A percentile compares a stretch with the other conserved stretches of the same genome.
These are phyloP conservation scores for Cadophora malorum DNA, from an alignment of 2,329 filamentous ascomycete genomes.

Conservation along the genomic window DNA sequence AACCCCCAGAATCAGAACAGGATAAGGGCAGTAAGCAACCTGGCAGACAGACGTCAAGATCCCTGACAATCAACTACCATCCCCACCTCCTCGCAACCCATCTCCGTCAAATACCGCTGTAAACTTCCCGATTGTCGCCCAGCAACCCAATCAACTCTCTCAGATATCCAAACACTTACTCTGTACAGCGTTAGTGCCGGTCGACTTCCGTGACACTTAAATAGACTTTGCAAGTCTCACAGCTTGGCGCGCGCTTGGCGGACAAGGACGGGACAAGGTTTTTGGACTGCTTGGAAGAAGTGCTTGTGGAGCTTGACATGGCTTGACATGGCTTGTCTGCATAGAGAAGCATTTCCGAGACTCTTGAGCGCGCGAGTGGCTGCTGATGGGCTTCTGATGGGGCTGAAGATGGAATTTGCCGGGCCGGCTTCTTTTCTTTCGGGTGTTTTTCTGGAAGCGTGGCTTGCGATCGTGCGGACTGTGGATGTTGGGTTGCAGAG, in stretches of 20 bases:
- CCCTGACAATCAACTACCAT: neutral
- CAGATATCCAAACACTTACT: neutral
- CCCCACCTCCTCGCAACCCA: neutral
- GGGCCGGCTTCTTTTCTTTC: slow-evolving; percentile 1
- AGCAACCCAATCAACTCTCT: neutral
- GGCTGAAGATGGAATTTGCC: neutral
- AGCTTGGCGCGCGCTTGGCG: neutral
- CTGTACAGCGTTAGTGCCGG: neutral
- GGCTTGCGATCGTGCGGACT: no score
- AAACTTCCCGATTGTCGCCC: neutral
- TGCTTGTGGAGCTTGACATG: slow-evolving; percentile 9
- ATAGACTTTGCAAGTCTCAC: neutral
- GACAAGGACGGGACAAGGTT: slow-evolving; percentile 3
- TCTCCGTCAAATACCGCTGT: neutral
- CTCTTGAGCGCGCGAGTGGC: neutral
- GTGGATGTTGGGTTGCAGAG: no score
- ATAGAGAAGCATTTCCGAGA: slow-evolving; percentile 9
- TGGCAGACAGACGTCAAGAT: neutral
- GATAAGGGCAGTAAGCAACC: neutral
- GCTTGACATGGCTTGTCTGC: neutral
- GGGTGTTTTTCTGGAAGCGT: neutral
- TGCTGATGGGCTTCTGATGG: neutral
- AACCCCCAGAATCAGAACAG: neutral
- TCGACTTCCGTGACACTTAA: neutral
- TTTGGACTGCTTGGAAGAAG: neutral